Base-by-base conservation (phyloP, 2,329 filamentous ascomycete genomes). In the Amylocarpus encephaloides region DNA sequence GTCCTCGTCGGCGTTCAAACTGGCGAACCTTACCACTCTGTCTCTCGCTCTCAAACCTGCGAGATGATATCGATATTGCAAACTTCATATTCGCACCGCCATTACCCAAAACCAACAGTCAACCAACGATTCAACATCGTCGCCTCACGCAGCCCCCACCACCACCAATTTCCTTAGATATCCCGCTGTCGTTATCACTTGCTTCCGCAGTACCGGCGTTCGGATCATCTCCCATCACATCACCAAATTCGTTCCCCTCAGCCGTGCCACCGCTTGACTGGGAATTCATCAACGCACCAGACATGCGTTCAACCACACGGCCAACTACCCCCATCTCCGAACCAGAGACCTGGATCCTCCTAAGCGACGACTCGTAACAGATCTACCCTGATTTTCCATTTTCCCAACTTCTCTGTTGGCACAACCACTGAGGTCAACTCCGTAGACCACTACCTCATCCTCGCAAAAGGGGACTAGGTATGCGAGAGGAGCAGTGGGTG, bases 291-390 rank as follows among this genome's bases (percentile, higher is more conserved):
- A 50, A 35, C 26, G 46, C 38, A 44, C 22, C 38, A 46, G 44
- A 40, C 41, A 43, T 49, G 46, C 47, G 30, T 33, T 19, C 34
- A 45, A 34, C 51, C 16, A 43, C 45, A 41, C 33, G 39, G 18
- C 43, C 46, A 18, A 36, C 39, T 39, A 56, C 52, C 15, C 51
- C 58, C 33, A 41, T 49, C 36, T 59, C 56, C 47, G 53, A 63
- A 48, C 55, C 58, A 53, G 57, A 61, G 35, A 56, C 59, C 39
- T 62, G 61, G 61, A 57, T 59, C 43, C 15, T 51, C 36, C 59
- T 62, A 56, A 58, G 57, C 49, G 61, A 62, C 59, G 61, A 63
- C 60, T 63, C 48, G 61, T 59, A 63, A 46, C 59, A 63, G 53
- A 55, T 42, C 51, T 49, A 26, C 22, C 22, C 22, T 26, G 7